Base-by-base conservation (phyloP, 371 early-diverging fungal genomes). In the Haplosporangium sp. region DNA sequence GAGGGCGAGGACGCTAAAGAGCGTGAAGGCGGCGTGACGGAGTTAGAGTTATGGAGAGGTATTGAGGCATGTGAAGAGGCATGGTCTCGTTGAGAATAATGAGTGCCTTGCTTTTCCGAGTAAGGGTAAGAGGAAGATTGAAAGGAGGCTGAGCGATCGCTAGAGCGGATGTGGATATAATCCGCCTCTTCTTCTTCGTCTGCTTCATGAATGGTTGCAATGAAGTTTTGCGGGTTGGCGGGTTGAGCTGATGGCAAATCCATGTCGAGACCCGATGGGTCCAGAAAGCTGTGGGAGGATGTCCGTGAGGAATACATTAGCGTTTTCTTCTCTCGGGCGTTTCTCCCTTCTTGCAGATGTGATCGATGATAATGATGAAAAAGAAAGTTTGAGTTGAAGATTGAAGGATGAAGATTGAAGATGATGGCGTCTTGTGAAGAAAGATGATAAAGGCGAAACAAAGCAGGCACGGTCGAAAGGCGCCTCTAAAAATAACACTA, bases 201-300 rank as follows among this genome's bases (percentile, higher is more conserved):
- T 16, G 67, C 77, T 23, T 77, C 77, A 16, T 66, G 71, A 54
- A 77, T 77, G 40, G 77, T 77, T 1, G 77, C 67, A 51, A 77
- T 77, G 43, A 62, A 50, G 45, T 38, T 63, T 36, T 54, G n/a
- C 1, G 42, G 21, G 13, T 52, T 52, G 38, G 67, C 16, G 6
- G 62, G 61, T 2, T 62, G 55, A 11, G 69, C 62, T 14, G 71
- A 64, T 29, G 77, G 77, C 21, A 67, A 64, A 64, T 77, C 77
- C 62, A 77, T 64, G 72, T 77, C 77, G 58, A 77, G 64, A 36
- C 66, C 76, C 10, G 66, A 61, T 6, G 77, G 64, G 56, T 77
- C 71, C 46, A 77, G 61, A 42, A 71, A 77, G 53, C 50, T 46
- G 53, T 67, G 67, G 3, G 77, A 62, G 16, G 70, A 60, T 23